Percentiles rank a stretch among this genome's conserved stretches.
Evolutionary conservation across 495 filamentous ascomycete genomes (phyloP).

Genomic region (Ascobolus immersus): DNA sequence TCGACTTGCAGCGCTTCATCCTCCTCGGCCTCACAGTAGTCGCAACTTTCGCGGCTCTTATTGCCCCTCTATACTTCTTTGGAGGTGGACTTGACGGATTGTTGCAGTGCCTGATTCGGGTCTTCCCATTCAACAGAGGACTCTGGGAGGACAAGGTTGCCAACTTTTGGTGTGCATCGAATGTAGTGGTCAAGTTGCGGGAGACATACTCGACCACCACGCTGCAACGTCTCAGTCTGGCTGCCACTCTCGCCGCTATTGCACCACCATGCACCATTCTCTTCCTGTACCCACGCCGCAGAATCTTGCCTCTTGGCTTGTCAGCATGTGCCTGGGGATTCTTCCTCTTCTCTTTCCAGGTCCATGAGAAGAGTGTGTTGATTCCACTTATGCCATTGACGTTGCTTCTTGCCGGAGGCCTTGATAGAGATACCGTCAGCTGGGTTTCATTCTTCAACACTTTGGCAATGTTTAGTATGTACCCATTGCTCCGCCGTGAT

Average conservation of each 20-base stretch:
- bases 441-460: conserved; percentile 90
- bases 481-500: conserved; percentile 64
- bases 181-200: conserved; percentile 66
- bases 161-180: conserved; percentile 86
- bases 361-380: conserved; percentile 89
- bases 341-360: conserved; percentile 89
- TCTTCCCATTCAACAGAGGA: conserved; percentile 82
- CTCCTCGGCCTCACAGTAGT: conserved; percentile 47
- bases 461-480: conserved; percentile 81
- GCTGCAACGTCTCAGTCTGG: conserved; percentile 48
- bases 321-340: conserved; percentile 80
- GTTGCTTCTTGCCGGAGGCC: conserved; percentile 50
- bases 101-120: conserved; percentile 56
- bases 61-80: conserved; percentile 44
- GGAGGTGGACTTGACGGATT: conserved; percentile 42
- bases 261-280: conserved; percentile 50
- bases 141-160: conserved; percentile 97
- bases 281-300: conserved; percentile 50
- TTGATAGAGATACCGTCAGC: conserved; percentile 46
- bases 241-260: conserved; percentile 51
- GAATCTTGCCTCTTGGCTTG: conserved; percentile 51
- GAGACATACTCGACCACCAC: conserved; percentile 34
- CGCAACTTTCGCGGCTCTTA: conserved; percentile 44
- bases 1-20: conserved; percentile 43
- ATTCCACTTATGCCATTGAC: conserved; percentile 83